Percentiles rank a stretch among this genome's conserved stretches.
Evolutionary conservation across 208 protist species (phyloP).

Genomic region (Trichomonas tenax): DNA sequence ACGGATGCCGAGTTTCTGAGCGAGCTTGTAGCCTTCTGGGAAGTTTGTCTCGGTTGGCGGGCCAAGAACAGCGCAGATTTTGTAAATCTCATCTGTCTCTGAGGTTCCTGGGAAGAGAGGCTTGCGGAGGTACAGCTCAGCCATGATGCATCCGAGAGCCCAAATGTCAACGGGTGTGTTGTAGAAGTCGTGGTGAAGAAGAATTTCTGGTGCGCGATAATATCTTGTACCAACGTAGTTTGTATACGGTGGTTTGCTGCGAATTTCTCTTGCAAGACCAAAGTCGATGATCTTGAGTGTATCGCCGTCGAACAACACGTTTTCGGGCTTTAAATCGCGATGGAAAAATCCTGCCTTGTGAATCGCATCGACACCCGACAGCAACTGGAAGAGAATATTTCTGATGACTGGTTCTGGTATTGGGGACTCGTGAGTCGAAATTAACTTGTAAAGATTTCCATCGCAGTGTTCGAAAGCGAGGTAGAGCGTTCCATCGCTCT

Average conservation of each 20-base stretch:
- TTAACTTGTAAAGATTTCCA: not conserved
- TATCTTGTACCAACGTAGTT: constrained; percentile 69
- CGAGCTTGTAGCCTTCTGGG: constrained; percentile 72
- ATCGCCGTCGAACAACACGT: not conserved
- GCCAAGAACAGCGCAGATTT: constrained; percentile 80
- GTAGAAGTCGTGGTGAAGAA: constrained; percentile 53
- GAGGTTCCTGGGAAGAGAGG: constrained; percentile 66
- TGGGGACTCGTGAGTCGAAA: not conserved
- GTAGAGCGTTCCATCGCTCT: not conserved
- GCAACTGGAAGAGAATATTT: not conserved
- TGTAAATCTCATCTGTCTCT: constrained; percentile 82
- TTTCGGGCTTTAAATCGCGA: constrained; percentile 16
- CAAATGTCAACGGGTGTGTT: constrained; percentile 58
- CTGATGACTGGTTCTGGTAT: not conserved
- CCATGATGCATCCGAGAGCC: constrained; percentile 60
- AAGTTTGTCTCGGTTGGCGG: constrained; percentile 51
- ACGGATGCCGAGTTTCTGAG: constrained; percentile 66
- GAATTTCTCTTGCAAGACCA: constrained; percentile 63
- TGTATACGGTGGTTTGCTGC: constrained; percentile 60
- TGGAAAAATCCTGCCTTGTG: constrained; percentile 7
- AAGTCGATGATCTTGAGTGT: constrained; percentile 77
- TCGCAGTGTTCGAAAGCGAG: not conserved
- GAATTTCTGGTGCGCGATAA: constrained; percentile 65
- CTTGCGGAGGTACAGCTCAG: constrained; percentile 56
- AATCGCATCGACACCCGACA: not conserved